These are phyloP conservation scores for Globisporangium canariense DNA, from an alignment of 352 stramenopile genomes.

Conservation along the genomic window DNA sequence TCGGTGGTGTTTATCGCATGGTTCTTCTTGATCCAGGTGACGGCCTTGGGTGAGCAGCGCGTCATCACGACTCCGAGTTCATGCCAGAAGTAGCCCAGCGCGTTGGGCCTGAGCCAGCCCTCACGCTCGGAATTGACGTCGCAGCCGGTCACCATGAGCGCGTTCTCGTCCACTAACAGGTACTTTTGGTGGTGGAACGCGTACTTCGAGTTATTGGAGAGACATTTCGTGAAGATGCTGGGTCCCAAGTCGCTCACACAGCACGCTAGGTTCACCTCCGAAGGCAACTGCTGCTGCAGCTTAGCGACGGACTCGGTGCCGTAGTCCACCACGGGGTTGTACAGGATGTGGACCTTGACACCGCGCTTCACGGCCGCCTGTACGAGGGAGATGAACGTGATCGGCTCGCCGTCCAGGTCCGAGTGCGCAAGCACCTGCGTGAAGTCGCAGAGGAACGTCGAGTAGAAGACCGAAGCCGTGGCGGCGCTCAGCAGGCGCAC, in stretches of 20 bases:
- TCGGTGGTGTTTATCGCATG: conserved; percentile 23
- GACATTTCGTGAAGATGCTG: conserved; percentile 28
- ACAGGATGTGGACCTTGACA: conserved; percentile 65
- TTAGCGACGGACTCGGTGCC: conserved; percentile 54
- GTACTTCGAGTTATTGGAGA: conserved; percentile 83
- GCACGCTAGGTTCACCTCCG: conserved; percentile 48
- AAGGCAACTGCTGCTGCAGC: conserved; percentile 42
- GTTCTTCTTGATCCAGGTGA: conserved; percentile 58
- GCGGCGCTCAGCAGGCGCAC: conserved; percentile 54
- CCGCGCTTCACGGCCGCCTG: conserved; percentile 52
- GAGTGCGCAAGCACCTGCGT: conserved; percentile 41
- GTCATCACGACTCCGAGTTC: conserved; percentile 53
- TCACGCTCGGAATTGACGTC: conserved; percentile 72
- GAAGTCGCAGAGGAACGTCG: conserved; percentile 80
- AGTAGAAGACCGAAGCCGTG: conserved; percentile 67
- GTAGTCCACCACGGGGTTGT: conserved; percentile 74
- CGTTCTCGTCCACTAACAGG: conserved; percentile 55
- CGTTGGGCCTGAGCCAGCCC: conserved; percentile 59
- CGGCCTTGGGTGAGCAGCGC: conserved; percentile 47
- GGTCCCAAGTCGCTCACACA: conserved; percentile 68
- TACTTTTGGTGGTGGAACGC: conserved; percentile 86
- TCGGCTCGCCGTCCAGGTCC: conserved; percentile 21
- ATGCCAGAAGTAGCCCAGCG: conserved; percentile 75
- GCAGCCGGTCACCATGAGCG: conserved; percentile 73
- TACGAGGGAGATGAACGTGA: conserved; percentile 63